A percentile compares a stretch with the other conserved stretches of the same genome.
Conservation (phyloP, 2,329 filamentous ascomycete species). For the Pseudogymnoascus sp. region DNA sequence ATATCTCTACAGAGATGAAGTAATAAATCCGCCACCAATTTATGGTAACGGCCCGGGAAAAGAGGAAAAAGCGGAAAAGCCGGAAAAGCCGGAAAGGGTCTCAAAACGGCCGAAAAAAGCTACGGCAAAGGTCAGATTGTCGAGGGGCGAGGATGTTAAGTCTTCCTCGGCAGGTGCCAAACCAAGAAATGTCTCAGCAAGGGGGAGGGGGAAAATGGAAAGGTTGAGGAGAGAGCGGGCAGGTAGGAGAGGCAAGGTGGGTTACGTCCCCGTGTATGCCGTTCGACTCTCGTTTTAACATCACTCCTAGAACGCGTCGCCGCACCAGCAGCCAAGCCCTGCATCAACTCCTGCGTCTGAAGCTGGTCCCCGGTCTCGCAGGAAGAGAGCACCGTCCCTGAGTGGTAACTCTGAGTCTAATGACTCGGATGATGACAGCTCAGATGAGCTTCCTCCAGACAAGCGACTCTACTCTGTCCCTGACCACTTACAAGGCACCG, state of each 20-base stretch:
- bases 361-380: not conserved
- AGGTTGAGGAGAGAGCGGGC: not conserved
- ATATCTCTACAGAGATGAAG: conserved; percentile 4
- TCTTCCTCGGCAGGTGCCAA: not conserved
- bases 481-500: not conserved
- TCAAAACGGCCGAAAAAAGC: not conserved
- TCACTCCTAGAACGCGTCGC: not conserved
- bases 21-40: not conserved
- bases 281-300: not conserved
- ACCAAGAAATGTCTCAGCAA: not conserved
- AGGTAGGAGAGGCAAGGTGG: not conserved
- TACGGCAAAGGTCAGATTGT: not conserved
- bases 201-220: not conserved
- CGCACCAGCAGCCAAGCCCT: not conserved
- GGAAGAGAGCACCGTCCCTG: not conserved
- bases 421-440: not conserved
- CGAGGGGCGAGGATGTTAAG: not conserved
- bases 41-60: not conserved
- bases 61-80: not conserved
- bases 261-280: not conserved
- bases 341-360: not conserved
- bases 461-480: not conserved
- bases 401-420: not conserved
- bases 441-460: not conserved
- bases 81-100: not conserved